A percentile compares a stretch with the other conserved stretches of the same genome.
Evolutionary conservation across 2,329 filamentous ascomycete species (phyloP).

Genomic region (Massarina eburnea): DNA sequence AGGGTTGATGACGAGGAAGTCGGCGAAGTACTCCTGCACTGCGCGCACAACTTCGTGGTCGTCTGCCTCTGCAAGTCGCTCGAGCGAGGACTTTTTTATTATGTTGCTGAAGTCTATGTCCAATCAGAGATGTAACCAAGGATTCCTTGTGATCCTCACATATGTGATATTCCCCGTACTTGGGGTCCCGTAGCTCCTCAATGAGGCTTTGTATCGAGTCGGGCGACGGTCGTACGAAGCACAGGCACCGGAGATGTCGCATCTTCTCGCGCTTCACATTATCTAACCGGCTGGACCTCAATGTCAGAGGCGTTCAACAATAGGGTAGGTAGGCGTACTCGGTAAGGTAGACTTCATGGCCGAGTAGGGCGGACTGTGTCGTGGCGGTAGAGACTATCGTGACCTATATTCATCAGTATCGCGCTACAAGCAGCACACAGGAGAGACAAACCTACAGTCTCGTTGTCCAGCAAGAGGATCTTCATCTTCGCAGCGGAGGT

Average conservation of each 20-base stretch:
- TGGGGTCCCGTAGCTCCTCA: conserved; percentile 92
- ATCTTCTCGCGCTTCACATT: conserved; percentile 92
- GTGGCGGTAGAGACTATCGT: conserved; percentile 92
- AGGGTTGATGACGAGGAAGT: conserved; percentile 92
- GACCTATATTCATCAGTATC: conserved; percentile 55
- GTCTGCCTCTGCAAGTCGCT: conserved; percentile 92
- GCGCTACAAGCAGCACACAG: conserved; percentile 13
- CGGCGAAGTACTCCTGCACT: conserved; percentile 94
- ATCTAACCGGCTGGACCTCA: conserved; percentile 67
- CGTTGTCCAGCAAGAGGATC: conserved; percentile 88
- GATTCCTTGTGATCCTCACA: conserved; percentile 49
- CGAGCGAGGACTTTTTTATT: conserved; percentile 91
- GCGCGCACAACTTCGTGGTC: conserved; percentile 94
- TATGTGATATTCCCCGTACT: conserved; percentile 95
- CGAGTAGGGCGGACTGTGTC: conserved; percentile 91
- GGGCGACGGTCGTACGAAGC: conserved; percentile 87
- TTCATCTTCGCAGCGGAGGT: conserved; percentile 91
- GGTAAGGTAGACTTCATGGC: conserved; percentile 96
- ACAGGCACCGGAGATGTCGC: conserved; percentile 92
- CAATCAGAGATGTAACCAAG: conserved; percentile 20
- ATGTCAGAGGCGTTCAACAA: conserved; percentile 22
- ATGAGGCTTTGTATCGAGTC: conserved; percentile 92
- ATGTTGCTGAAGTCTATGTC: conserved; percentile 86
- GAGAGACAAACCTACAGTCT: conserved; percentile 68
- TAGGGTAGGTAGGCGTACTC: conserved; percentile 54